Evolutionary conservation across 345 rosid species (phyloP).

Genomic region (Arabidopsis arenosa): DNA sequence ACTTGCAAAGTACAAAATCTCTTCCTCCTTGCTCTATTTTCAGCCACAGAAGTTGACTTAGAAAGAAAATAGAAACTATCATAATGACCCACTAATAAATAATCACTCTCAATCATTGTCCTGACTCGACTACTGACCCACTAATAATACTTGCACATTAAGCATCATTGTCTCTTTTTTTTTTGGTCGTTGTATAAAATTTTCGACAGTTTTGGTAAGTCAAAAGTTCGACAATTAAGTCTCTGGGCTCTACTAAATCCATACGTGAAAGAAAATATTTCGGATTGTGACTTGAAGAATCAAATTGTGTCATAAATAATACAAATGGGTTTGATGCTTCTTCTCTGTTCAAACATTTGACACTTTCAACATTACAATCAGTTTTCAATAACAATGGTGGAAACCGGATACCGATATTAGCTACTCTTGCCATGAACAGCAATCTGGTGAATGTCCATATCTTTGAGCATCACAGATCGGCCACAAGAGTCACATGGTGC

Average conservation of each 20-base stretch:
- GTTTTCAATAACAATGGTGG: not conserved
- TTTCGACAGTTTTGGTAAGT: constrained; percentile 23
- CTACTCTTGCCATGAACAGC: constrained; percentile 82
- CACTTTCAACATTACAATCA: constrained; percentile 19
- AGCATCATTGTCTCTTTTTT: constrained; percentile 25
- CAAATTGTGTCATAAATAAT: constrained; percentile 31
- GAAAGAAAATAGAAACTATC: not conserved
- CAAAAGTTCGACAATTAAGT: constrained; percentile 7
- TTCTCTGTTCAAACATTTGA: constrained; percentile 26
- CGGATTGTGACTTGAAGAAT: constrained; percentile 29
- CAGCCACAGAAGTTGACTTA: constrained; percentile 27
- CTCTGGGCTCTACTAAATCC: constrained; percentile 35
- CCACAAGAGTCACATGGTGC: constrained; percentile 95
- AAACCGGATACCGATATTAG: constrained; percentile 26
- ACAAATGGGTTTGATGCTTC: constrained; percentile 28
- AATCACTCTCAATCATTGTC: constrained; percentile 32
- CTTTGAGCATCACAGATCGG: constrained; percentile 94
- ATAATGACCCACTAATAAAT: no score
- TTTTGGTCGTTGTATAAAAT: not conserved
- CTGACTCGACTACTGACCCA: constrained; percentile 16
- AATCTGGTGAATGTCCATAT: constrained; percentile 93
- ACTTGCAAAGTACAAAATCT: constrained; percentile 30
- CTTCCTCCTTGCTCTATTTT: constrained; percentile 6
- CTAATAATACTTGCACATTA: constrained; percentile 20
- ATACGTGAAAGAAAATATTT: not conserved